phyloP scores from a whole-genome alignment of 2,329 filamentous ascomycete species.

The Neofusicoccum kwambonambiense region DNA sequence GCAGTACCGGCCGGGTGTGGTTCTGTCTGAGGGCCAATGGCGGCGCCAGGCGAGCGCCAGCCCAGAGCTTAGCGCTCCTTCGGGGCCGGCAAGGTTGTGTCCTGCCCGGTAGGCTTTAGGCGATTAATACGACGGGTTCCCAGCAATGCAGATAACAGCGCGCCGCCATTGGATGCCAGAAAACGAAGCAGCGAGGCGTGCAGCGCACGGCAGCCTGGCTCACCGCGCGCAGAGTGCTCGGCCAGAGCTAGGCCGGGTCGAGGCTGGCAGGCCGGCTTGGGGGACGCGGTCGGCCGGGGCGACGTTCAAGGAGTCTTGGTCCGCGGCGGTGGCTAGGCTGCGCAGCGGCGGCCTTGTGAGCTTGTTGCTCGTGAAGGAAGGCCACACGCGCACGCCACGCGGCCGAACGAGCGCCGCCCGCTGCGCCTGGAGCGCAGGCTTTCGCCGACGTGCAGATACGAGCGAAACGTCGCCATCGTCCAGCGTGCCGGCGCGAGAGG shows the following conservation, averaged over 20 bases:
- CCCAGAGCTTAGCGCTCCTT: constrained; percentile 8
- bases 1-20: background rate
- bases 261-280: background rate
- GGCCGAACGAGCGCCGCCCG: background rate
- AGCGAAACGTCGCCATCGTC: background rate
- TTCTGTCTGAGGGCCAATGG: constrained; percentile 1
- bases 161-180: background rate
- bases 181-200: background rate
- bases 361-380: background rate
- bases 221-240: no score
- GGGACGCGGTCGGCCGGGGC: background rate
- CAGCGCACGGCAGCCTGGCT: background rate
- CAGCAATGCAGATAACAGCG: background rate
- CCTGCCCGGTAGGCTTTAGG: background rate
- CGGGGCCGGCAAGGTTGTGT: background rate
- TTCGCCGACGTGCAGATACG: background rate
- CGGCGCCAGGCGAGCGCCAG: background rate
- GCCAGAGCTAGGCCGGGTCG: background rate
- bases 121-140: background rate
- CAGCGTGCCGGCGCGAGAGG: background rate
- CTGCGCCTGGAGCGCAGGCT: background rate
- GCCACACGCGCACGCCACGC: background rate
- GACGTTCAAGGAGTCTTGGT: background rate
- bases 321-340: no score
- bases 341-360: background rate